These are phyloP conservation scores for Camelina hispida DNA, from an alignment of 345 rosid genomes.

Conservation along the genomic window DNA sequence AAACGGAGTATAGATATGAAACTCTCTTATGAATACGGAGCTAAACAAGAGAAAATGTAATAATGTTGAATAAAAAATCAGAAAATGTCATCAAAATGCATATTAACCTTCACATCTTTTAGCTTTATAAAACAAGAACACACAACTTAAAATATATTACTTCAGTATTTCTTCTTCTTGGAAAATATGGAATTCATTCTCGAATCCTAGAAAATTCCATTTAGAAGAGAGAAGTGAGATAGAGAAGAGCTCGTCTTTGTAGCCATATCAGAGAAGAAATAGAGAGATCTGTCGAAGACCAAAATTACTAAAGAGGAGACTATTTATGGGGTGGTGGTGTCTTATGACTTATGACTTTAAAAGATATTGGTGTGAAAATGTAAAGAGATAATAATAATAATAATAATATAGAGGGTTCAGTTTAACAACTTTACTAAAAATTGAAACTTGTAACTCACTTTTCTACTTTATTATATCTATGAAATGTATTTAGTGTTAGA, in stretches of 20 bases:
- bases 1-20: too few species aligned
- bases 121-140: neutral
- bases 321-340: constrained; percentile 47
- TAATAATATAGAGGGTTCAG: constrained; percentile 22
- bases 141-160: neutral
- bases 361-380: constrained; percentile 24
- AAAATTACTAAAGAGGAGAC: constrained; percentile 28
- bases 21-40: too few species aligned
- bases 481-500: neutral
- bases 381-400: constrained; percentile 1
- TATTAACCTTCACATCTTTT: neutral
- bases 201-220: constrained; percentile 22
- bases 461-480: neutral
- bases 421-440: constrained; percentile 32
- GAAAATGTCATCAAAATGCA: too few species aligned
- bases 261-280: constrained; percentile 14
- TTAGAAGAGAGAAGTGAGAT: constrained; percentile 18
- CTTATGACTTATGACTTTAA: neutral
- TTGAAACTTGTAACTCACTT: neutral
- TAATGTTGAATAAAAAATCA: too few species aligned
- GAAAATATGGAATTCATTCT: constrained; percentile 10
- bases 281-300: constrained; percentile 31
- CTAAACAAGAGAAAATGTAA: too few species aligned
- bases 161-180: neutral
- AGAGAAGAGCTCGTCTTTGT: neutral